phyloP scores from a whole-genome alignment of 441 rosid species.

The Aquilaria agallochum region DNA sequence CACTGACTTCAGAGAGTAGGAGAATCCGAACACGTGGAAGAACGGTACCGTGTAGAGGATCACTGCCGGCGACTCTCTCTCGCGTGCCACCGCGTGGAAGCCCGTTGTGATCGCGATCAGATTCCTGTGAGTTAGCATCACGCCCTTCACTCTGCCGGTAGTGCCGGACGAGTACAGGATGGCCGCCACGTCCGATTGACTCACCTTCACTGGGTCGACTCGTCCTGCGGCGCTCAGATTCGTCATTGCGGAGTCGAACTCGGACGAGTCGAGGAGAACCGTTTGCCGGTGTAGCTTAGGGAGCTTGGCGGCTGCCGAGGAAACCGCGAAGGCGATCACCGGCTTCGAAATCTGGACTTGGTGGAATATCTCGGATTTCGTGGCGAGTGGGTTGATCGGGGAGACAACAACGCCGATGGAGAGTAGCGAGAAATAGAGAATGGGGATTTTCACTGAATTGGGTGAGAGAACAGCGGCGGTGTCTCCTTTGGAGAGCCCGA shows the following conservation, averaged over 20 bases:
- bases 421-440: conserved; percentile 33
- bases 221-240: neutral
- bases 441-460: conserved; percentile 15
- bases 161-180: conserved; percentile 37
- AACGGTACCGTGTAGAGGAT: conserved; percentile 24
- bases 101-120: neutral
- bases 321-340: conserved; percentile 33
- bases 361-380: conserved; percentile 19
- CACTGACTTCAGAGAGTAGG: conserved; percentile 10
- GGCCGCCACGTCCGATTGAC: conserved; percentile 25
- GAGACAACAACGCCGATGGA: conserved; percentile 30
- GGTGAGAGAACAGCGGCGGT: conserved; percentile 24
- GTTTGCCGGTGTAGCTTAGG: conserved; percentile 13
- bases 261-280: conserved; percentile 34
- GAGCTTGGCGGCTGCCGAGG: conserved; percentile 21
- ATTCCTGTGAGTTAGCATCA: conserved; percentile 29
- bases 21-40: conserved; percentile 31
- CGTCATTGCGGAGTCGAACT: conserved; percentile 22
- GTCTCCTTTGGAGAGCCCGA: conserved; percentile 21
- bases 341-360: conserved; percentile 25
- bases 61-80: conserved; percentile 12
- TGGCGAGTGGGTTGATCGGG: conserved; percentile 25
- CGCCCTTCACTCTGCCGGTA: conserved; percentile 33
- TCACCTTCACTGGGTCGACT: conserved; percentile 12
- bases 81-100: neutral